A percentile compares a stretch with the other conserved stretches of the same genome.
These are phyloP conservation scores for Russula compacta DNA, from an alignment of 768 basidiomycete genomes.

Conservation along the genomic window DNA sequence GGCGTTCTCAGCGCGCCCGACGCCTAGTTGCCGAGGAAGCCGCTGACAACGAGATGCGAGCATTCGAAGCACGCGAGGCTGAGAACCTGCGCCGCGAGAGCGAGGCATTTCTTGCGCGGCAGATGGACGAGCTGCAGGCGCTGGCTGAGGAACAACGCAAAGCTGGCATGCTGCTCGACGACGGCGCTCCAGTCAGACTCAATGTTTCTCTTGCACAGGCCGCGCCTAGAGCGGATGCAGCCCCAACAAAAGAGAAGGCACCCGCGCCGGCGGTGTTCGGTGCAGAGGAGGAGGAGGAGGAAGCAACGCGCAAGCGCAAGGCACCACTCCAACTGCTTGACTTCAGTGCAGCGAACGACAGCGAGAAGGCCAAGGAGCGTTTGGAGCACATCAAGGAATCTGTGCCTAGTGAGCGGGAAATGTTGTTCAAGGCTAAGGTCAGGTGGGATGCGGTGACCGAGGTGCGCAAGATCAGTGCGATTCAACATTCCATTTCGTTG, in stretches of 20 bases:
- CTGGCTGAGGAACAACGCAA: constrained; percentile 85
- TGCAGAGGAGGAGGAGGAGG: constrained; percentile 85
- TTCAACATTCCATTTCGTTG: constrained; percentile 7
- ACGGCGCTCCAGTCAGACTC: constrained; percentile 83
- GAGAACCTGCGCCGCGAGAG: constrained; percentile 85
- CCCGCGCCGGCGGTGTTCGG: constrained; percentile 56
- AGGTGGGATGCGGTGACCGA: constrained; percentile 89
- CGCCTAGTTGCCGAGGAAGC: constrained; percentile 69
- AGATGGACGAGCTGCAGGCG: constrained; percentile 94
- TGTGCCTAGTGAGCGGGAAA: constrained; percentile 71
- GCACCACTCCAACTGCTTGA: constrained; percentile 85
- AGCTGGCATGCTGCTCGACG: constrained; percentile 83
- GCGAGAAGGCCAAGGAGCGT: constrained; percentile 70
- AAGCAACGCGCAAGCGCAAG: constrained; percentile 66
- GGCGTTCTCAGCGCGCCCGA: constrained; percentile 71
- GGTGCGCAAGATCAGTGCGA: constrained; percentile 37
- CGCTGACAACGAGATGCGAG: constrained; percentile 74
- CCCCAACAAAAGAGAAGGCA: constrained; percentile 37
- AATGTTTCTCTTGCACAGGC: constrained; percentile 60
- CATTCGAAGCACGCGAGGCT: constrained; percentile 76
- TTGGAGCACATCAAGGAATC: constrained; percentile 67
- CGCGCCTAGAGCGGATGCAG: constrained; percentile 27
- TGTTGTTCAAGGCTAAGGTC: constrained; percentile 74
- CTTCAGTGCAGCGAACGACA: constrained; percentile 71
- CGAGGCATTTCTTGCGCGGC: constrained; percentile 85